Base-by-base conservation (phyloP, 1,139 yeast species). In the Tardiomyces depauwii region DNA sequence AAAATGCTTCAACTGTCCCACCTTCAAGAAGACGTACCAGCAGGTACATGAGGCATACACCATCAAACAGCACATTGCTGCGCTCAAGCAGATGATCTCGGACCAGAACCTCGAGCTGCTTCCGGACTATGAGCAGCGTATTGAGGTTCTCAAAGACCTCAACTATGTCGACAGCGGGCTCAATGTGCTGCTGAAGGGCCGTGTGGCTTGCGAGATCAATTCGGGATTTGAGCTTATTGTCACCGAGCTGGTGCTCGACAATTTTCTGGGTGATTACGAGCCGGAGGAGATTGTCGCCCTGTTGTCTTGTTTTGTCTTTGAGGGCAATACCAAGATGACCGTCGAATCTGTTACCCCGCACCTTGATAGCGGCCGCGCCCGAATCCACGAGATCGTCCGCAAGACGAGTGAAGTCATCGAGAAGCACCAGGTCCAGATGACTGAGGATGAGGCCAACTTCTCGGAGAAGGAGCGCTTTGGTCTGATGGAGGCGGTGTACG, bases 251-350 rank as follows among this genome's bases (percentile, higher is more conserved):
- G 80, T 91, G 9, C 71, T 91, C 54, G 95, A 91, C 58, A 91
- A 91, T 64, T 88, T 91, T 68, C 69, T 91, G 54, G 96, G 93
- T 28, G 94, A 87, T 49, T 89, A 85, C 59, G 95, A 89, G 54
- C 91, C 96, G 0, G 96, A 89, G 59, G 99, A 91, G 63, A 88
- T 91, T 51, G 97, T 89, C 13, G 97, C 98, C 0, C 70, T 91
- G 45, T 68, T 91, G 41, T 87, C 96, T 0, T 86, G 86, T 42
- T 93, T 91, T 66, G 95, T 93, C 1, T 91, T 86, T 59, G 96
- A 91, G 59, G 97, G 97, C 0, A 77, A 77, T 32, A 66, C 66
- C 13, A 74, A 67, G 44, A 54, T 49, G 23, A 75, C 73, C 25
- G 79, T 74, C 12, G 79, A 73, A 21, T 72, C 80, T 16, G 73